Conservation (phyloP, 257 asterid species). For the Oldenlandia corymbosa region DNA sequence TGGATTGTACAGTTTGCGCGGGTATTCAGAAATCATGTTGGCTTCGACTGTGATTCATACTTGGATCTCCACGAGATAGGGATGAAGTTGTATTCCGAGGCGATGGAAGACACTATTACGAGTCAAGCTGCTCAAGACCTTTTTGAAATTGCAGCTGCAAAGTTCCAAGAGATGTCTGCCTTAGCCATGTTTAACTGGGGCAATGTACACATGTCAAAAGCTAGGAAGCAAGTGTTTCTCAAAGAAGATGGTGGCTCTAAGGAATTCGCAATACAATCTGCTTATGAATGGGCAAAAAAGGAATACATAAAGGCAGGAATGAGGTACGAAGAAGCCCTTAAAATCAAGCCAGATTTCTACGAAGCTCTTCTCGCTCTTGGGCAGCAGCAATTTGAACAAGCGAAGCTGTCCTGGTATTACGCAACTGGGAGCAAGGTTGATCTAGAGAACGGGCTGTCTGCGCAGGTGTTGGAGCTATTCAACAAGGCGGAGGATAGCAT, state of each 20-base stretch:
- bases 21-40: constrained; percentile 79
- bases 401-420: constrained; percentile 80
- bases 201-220: constrained; percentile 78
- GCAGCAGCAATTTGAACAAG: constrained; percentile 78
- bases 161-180: constrained; percentile 87
- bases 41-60: constrained; percentile 77
- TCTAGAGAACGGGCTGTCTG: constrained; percentile 43
- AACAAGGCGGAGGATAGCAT: constrained; percentile 94
- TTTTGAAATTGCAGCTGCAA: constrained; percentile 68
- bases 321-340: constrained; percentile 72
- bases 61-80: constrained; percentile 85
- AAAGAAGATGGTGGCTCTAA: constrained; percentile 46
- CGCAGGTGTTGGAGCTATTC: constrained; percentile 67
- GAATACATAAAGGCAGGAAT: constrained; percentile 66
- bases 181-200: constrained; percentile 94
- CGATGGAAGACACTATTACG: constrained; percentile 79
- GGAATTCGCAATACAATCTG: constrained; percentile 49
- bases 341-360: constrained; percentile 78
- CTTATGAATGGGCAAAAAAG: constrained; percentile 66
- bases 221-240: constrained; percentile 56
- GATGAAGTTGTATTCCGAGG: constrained; percentile 78
- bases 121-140: constrained; percentile 72
- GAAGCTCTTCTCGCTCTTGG: constrained; percentile 97
- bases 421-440: constrained; percentile 47
- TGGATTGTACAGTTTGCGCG: constrained; percentile 85